Conservation (phyloP, 305 asterid species). For the Andrographis paniculata region DNA sequence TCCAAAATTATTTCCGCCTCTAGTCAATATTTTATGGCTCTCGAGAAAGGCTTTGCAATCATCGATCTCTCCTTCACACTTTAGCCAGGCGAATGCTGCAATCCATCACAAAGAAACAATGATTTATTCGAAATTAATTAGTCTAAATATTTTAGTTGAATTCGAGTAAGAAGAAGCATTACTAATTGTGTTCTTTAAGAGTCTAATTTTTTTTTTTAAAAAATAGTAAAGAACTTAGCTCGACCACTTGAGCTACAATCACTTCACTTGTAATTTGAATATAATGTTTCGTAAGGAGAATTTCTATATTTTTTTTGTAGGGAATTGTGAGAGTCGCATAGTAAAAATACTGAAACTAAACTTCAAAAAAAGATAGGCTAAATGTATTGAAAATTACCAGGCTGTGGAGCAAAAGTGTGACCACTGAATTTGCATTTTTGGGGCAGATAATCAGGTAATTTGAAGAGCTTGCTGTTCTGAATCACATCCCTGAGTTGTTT, state of each 20-base stretch:
- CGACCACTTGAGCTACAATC: no score
- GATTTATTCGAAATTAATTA: no score
- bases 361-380: neutral
- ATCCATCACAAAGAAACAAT: no score
- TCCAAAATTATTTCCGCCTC: slow-evolving; percentile 76
- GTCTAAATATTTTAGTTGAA: no score
- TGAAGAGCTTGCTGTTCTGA: slow-evolving; percentile 36
- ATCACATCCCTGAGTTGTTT: slow-evolving; percentile 56
- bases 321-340: no score
- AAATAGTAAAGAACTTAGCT: no score
- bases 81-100: slow-evolving; percentile 82
- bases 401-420: slow-evolving; percentile 48
- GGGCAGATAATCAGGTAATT: slow-evolving; percentile 45
- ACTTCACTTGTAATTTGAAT: no score
- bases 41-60: slow-evolving; percentile 68
- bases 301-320: no score
- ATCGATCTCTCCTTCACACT: slow-evolving; percentile 54
- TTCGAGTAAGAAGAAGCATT: no score
- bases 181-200: no score
- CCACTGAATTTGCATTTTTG: slow-evolving; percentile 51
- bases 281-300: no score
- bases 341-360: neutral
- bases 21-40: slow-evolving; percentile 44
- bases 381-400: slow-evolving; percentile 32
- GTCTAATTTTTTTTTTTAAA: no score